Conservation (phyloP, 345 rosid species). For the Dipteronia dyeriana region DNA sequence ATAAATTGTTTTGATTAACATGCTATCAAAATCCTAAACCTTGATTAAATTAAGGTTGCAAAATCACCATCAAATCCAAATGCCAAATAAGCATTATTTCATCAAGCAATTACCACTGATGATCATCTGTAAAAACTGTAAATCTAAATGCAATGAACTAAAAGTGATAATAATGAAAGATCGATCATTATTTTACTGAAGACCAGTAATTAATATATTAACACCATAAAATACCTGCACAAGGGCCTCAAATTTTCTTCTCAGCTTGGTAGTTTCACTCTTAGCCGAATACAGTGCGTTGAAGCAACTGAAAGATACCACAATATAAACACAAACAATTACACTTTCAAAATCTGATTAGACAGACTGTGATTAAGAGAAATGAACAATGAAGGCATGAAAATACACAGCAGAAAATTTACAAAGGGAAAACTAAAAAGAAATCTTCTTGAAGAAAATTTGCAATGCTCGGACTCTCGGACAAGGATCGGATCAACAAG, state of each 20-base stretch:
- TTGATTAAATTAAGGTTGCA: neutral
- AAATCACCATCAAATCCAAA: neutral
- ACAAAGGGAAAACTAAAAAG: too few species aligned
- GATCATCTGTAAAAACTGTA: too few species aligned
- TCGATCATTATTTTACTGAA: neutral
- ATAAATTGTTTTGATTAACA: neutral
- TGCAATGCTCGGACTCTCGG: too few species aligned
- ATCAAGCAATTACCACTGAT: neutral
- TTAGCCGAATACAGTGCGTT: conserved; percentile 26
- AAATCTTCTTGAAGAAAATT: too few species aligned
- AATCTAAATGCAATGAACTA: too few species aligned
- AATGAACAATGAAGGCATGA: neutral
- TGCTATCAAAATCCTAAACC: neutral
- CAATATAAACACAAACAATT: too few species aligned
- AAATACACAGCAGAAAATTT: too few species aligned
- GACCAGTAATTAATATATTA: neutral
- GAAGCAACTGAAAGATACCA: too few species aligned
- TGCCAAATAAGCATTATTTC: neutral
- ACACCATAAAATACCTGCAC: conserved; percentile 22
- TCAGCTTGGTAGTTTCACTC: conserved; percentile 24
- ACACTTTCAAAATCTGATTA: too few species aligned
- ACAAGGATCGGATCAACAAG: too few species aligned
- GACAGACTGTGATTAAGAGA: too few species aligned
- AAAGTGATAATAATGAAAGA: neutral
- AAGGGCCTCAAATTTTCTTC: conserved; percentile 24